phyloP scores from a whole-genome alignment of 176 grass and related monocot species.

The Phyllostachys edulis region DNA sequence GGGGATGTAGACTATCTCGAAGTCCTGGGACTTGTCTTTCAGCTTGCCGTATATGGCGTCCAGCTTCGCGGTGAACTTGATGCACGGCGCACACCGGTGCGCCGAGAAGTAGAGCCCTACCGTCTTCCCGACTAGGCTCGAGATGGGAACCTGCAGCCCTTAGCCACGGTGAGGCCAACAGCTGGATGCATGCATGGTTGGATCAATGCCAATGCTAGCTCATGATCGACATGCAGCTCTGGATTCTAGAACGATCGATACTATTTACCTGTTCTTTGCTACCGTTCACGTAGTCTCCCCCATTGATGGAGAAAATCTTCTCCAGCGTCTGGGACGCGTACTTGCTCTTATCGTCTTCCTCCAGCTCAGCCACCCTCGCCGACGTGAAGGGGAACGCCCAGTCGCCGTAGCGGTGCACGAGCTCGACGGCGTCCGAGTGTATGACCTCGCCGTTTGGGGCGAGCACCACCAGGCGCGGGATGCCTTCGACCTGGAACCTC shows the following conservation, averaged over 20 bases:
- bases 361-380: slow-evolving; percentile 50
- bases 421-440: slow-evolving; percentile 38
- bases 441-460: slow-evolving; percentile 27
- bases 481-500: slow-evolving; percentile 60
- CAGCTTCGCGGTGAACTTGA: slow-evolving; percentile 61
- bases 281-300: slow-evolving; percentile 44
- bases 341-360: slow-evolving; percentile 48
- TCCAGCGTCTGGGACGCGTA: slow-evolving; percentile 68
- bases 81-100: slow-evolving; percentile 43
- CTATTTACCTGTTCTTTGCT: slow-evolving; percentile 32
- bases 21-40: slow-evolving; percentile 37
- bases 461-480: slow-evolving; percentile 58
- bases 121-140: slow-evolving; percentile 60
- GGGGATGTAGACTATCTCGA: slow-evolving; percentile 63
- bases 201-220: slow-evolving; percentile 21
- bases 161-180: slow-evolving; percentile 41
- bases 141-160: slow-evolving; percentile 62
- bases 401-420: slow-evolving; percentile 47
- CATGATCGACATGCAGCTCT: not conserved
- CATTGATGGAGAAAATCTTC: slow-evolving; percentile 49
- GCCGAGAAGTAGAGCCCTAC: slow-evolving; percentile 66
- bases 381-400: slow-evolving; percentile 63
- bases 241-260: not conserved
- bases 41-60: slow-evolving; percentile 47
- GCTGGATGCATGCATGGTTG: slow-evolving; percentile 22